Evolutionary conservation across 2,329 filamentous ascomycete genomes (phyloP), one percentile per base, ranked within the genome.

Genomic region (Verticillium alfalfae): DNA sequence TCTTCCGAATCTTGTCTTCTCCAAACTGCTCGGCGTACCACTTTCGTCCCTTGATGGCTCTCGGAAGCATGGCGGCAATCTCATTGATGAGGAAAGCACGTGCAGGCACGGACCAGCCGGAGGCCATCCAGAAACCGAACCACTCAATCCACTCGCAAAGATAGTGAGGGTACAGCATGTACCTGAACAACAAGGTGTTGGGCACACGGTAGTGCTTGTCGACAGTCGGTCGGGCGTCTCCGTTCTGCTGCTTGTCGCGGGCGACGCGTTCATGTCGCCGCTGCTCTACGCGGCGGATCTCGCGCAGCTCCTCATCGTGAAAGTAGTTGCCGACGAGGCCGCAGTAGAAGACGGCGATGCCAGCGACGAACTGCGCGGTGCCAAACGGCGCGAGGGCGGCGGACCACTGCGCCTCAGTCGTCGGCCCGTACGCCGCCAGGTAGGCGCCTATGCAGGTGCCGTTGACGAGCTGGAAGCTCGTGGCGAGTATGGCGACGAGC

Each of bases 111-210:
- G 88, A 92, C 77, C 80, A 84, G 1, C 87, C 88, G 61, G 88
- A 84, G 67, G 90, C 84, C 73, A 97, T 84, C 80, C 89, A 93
- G 74, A 93, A 99, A 0, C 95, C 95, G 3, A 84, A 75, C 95
- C 95, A 99, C 81, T 99, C 95, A 60, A 97, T 73, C 95, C 95
- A 99, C 78, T 99, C 95, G 71, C 89, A 90, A n/a, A 96, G 81
- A 74, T 97, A 99, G 74, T 99, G 95, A 67, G 95, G 93, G 74
- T 89, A 97, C 63, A 98, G 82, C 71, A 97, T 85, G 69, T 88
- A 89, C 66, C 84, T 81, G 76, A 98, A 99, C 58, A 97, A 76
- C 0, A 93, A 93, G 58, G 89, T 89, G 70, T 91, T 81, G 0
- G 95, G 95, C 59, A 99, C 85, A 77, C 91, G 87, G 73, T 98